phyloP scores from a whole-genome alignment of 441 rosid genomes.

The Populus trichocarpa region DNA sequence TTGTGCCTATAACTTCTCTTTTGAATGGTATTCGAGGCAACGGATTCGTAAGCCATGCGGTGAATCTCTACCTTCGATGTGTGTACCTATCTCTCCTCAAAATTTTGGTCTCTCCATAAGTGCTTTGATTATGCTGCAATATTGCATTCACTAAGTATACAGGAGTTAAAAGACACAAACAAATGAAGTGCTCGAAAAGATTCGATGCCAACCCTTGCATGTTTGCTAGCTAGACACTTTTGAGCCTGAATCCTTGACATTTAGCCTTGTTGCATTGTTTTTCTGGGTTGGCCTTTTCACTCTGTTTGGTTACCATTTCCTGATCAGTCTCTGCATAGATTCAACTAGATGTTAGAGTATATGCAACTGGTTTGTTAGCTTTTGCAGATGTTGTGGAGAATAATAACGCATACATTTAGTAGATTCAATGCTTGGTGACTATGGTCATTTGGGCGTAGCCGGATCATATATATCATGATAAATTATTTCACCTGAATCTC shows the following conservation, averaged over 20 bases:
- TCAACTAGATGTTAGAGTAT: background rate
- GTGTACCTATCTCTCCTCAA: constrained; percentile 24
- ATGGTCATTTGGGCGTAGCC: background rate
- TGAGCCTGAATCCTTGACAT: background rate
- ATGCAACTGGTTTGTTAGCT: background rate
- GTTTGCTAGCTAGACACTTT: background rate
- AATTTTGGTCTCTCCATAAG: constrained; percentile 5
- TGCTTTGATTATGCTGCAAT: background rate
- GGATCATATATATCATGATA: background rate
- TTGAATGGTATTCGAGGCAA: constrained; percentile 74
- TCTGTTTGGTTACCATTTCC: background rate
- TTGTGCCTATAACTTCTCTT: constrained; percentile 91
- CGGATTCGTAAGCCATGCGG: constrained; percentile 85
- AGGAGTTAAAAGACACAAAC: background rate
- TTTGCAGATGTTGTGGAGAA: background rate
- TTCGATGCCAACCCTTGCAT: background rate
- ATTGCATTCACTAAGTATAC: background rate
- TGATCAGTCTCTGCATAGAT: background rate
- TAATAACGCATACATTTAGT: background rate
- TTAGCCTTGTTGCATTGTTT: background rate
- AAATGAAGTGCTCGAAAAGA: background rate
- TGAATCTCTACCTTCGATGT: constrained; percentile 92
- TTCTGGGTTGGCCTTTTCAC: background rate
- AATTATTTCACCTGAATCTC: background rate
- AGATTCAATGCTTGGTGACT: background rate